Evolutionary conservation across 148 eudicot genomes (phyloP), one percentile per base, ranked within the genome.

Genomic region (Rhododendron simsii): DNA sequence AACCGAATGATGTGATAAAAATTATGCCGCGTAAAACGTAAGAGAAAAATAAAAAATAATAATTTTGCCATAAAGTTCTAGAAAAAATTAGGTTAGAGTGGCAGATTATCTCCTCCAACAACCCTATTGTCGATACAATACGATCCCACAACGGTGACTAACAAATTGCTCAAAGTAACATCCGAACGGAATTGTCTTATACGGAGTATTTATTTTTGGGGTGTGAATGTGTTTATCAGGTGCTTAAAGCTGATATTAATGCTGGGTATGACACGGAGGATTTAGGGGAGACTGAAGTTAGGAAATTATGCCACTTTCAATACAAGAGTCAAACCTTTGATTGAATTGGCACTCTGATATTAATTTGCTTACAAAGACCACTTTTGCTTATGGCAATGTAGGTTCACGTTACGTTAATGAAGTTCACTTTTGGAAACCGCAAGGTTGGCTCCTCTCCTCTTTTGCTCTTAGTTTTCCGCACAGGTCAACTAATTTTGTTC

Each of bases 401-500:
- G 92, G 90, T 90, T 86, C 80, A 16, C 21, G 21, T 83, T 37
- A 87, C 88, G 51, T 89, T 90, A 76, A 78, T 91, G 50, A 87
- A 85, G 84, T 91, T 91, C 82, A 83, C 86, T 53, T 87, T 91
- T 6, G 92, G 87, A 45, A 85, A 89, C 71, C 81, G 89, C 55
- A 89, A 90, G 90, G 90, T 57, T 4, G 21, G 21, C 21, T 23
- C 63, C 21, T 53, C 16, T 53, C 57, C 63, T 3, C 21, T 18
- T 16, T 90, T 18, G 63, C 4, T 57, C 63, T 57, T 57, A 16
- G 63, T 57, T 57, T 57, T 53, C 23, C 0, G 23, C 63, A 75
- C 7, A 7, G 41, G 33, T 28, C 37, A 35, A 47, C 74, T 39
- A 41, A 74, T 81, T 47, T 30, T 23, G 5, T 63, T 21, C 6